Conservation (phyloP, 2,329 filamentous ascomycete species). For the Cordyceps militaris region DNA sequence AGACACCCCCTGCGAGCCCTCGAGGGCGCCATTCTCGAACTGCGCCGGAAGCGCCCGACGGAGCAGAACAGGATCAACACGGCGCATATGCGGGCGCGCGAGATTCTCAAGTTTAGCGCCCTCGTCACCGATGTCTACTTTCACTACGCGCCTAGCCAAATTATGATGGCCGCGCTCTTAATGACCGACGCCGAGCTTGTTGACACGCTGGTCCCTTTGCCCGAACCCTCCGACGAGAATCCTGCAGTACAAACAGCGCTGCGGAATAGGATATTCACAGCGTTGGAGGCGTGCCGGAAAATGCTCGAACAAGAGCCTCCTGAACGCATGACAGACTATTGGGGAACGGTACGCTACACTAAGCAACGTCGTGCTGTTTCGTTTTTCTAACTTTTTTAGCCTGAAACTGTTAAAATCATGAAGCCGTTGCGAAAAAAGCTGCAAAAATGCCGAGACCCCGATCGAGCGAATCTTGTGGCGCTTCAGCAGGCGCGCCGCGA, state of each 20-base stretch:
- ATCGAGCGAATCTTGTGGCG: slow-evolving; percentile 64
- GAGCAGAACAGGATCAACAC: slow-evolving; percentile 45
- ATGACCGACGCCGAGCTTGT: slow-evolving; percentile 64
- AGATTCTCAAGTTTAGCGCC: slow-evolving; percentile 70
- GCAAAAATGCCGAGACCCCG: slow-evolving; percentile 66
- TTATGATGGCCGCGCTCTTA: slow-evolving; percentile 76
- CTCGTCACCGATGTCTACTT: slow-evolving; percentile 94
- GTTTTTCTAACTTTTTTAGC: slow-evolving; percentile 21
- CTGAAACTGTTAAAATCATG: slow-evolving; percentile 38
- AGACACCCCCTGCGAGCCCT: slow-evolving; percentile 83
- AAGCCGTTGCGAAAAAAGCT: slow-evolving; percentile 61
- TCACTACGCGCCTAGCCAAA: slow-evolving; percentile 88
- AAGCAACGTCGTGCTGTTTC: background rate
- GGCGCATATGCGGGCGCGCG: slow-evolving; percentile 67
- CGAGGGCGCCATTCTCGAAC: slow-evolving; percentile 79
- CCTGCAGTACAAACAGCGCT: slow-evolving; percentile 20
- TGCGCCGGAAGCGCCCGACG: slow-evolving; percentile 60
- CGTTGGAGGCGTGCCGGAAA: slow-evolving; percentile 44
- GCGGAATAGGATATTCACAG: slow-evolving; percentile 42
- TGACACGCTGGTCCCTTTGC: slow-evolving; percentile 37
- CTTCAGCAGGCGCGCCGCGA: slow-evolving; percentile 59
- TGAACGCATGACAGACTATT: slow-evolving; percentile 47
- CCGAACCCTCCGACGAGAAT: slow-evolving; percentile 27
- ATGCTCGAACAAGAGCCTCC: slow-evolving; percentile 52
- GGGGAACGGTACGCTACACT: slow-evolving; percentile 39